Evolutionary conservation across 148 eudicot genomes (phyloP).

Genomic region (Rhododendron ferrugineum): DNA sequence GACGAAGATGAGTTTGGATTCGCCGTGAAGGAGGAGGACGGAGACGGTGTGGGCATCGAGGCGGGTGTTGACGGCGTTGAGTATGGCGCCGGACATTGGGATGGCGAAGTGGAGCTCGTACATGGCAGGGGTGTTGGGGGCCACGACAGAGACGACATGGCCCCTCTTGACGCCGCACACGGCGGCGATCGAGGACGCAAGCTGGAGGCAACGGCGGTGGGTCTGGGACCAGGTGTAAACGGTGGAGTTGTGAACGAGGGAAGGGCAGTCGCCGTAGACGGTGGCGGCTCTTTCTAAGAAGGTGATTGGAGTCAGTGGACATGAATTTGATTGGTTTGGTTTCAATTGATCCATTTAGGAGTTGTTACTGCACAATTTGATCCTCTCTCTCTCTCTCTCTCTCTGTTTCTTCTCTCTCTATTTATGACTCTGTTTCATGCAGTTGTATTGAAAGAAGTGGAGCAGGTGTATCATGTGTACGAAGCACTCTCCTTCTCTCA

Average conservation of each 20-base stretch:
- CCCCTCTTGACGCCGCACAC: slow-evolving; percentile 26
- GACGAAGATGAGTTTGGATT: slow-evolving; percentile 32
- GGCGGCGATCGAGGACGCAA: slow-evolving; percentile 36
- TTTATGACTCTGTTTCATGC: background rate
- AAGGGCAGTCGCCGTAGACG: slow-evolving; percentile 32
- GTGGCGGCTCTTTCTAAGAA: slow-evolving; percentile 36
- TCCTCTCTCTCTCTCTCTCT: background rate
- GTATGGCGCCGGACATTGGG: slow-evolving; percentile 59
- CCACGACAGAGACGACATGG: slow-evolving; percentile 63
- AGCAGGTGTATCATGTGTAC: background rate
- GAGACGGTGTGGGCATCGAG: slow-evolving; percentile 42
- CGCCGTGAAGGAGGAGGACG: slow-evolving; percentile 35
- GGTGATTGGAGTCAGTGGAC: slow-evolving; percentile 30
- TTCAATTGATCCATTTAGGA: slow-evolving; percentile 15
- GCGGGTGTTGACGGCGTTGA: slow-evolving; percentile 49
- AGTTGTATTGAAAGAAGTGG: background rate
- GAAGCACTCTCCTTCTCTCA: background rate
- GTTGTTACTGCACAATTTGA: too few species aligned
- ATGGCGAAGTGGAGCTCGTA: slow-evolving; percentile 75
- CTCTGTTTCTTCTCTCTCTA: background rate
- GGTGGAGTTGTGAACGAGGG: slow-evolving; percentile 20
- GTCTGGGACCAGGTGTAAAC: slow-evolving; percentile 32
- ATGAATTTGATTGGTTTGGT: slow-evolving; percentile 21
- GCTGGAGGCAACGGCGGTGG: slow-evolving; percentile 17
- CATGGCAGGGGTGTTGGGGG: slow-evolving; percentile 69